Conservation (phyloP, 2,329 filamentous ascomycete species). For the Scedosporium boydii region DNA sequence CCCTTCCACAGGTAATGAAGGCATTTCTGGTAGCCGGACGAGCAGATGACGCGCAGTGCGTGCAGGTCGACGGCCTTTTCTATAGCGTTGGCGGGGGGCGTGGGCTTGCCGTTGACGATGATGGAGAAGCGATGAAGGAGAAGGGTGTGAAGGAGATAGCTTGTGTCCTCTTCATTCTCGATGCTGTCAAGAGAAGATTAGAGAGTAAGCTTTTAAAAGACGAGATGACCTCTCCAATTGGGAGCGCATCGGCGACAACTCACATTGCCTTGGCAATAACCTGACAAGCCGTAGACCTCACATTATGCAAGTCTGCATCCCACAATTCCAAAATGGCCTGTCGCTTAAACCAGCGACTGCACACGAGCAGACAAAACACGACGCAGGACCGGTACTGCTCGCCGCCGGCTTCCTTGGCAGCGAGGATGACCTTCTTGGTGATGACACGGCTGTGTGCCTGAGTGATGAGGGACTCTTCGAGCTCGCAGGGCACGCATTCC, state of each 20-base stretch:
- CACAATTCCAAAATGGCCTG: constrained; percentile 78
- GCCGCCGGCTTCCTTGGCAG: constrained; percentile 74
- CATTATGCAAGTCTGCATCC: constrained; percentile 76
- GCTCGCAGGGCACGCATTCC: constrained; percentile 80
- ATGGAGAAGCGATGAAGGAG: constrained; percentile 86
- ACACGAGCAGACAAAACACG: constrained; percentile 71
- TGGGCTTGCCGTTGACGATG: constrained; percentile 60
- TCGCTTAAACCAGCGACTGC: constrained; percentile 63
- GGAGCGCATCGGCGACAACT: constrained; percentile 1
- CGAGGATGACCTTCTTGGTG: constrained; percentile 66
- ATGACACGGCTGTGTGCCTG: constrained; percentile 78
- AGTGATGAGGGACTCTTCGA: constrained; percentile 67
- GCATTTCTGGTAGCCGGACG: constrained; percentile 92
- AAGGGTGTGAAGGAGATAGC: constrained; percentile 70
- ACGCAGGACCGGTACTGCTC: constrained; percentile 68
- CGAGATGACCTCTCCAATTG: neutral
- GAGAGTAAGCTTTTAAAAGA: neutral
- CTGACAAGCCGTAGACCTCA: constrained; percentile 77
- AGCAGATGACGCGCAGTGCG: constrained; percentile 78
- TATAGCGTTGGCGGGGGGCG: constrained; percentile 74
- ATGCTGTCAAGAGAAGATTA: constrained; percentile 43
- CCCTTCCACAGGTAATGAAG: constrained; percentile 88
- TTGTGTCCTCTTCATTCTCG: constrained; percentile 69
- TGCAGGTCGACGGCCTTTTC: constrained; percentile 92
- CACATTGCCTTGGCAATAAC: constrained; percentile 76